Conservation (phyloP, 1,284 basidiomycete genomes). For the Cystobasidium pallidum region DNA sequence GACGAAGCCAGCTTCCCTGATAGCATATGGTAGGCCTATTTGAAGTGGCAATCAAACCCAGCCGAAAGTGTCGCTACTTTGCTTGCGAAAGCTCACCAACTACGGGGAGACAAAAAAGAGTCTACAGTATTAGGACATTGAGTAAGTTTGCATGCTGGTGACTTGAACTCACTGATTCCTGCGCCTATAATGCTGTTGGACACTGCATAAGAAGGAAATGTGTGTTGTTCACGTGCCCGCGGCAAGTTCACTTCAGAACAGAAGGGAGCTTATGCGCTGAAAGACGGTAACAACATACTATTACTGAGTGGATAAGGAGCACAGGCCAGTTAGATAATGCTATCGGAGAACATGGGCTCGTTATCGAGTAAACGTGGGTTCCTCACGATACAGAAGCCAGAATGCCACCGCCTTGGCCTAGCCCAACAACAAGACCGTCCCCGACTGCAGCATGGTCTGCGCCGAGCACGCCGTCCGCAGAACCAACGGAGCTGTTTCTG, state of each 20-base stretch:
- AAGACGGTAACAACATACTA: not conserved
- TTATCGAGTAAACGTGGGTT: not conserved
- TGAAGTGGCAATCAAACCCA: not conserved
- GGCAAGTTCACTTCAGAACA: too few relatives aligned
- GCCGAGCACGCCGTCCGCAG: not conserved
- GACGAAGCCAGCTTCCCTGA: conserved; percentile 57
- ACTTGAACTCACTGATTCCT: conserved; percentile 30
- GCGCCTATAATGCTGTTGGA: conserved; percentile 36
- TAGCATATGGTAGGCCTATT: conserved; percentile 75
- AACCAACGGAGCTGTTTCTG: not conserved
- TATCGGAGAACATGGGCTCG: not conserved
- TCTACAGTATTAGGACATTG: too few relatives aligned
- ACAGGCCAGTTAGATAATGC: not conserved
- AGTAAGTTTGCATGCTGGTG: too few relatives aligned
- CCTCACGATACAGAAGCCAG: conserved; percentile 45
- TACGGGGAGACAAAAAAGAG: not conserved
- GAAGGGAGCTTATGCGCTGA: too few relatives aligned
- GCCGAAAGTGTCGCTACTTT: not conserved
- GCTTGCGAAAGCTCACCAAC: conserved; percentile 11
- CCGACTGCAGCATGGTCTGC: conserved; percentile 11
- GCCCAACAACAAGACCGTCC: conserved; percentile 29
- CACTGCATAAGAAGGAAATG: conserved; percentile 54
- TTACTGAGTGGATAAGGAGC: not conserved
- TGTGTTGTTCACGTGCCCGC: not conserved
- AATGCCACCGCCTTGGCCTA: conserved; percentile 45